These are phyloP conservation scores for Phytophthora cajani DNA, from an alignment of 352 stramenopile species.

Conservation along the genomic window DNA sequence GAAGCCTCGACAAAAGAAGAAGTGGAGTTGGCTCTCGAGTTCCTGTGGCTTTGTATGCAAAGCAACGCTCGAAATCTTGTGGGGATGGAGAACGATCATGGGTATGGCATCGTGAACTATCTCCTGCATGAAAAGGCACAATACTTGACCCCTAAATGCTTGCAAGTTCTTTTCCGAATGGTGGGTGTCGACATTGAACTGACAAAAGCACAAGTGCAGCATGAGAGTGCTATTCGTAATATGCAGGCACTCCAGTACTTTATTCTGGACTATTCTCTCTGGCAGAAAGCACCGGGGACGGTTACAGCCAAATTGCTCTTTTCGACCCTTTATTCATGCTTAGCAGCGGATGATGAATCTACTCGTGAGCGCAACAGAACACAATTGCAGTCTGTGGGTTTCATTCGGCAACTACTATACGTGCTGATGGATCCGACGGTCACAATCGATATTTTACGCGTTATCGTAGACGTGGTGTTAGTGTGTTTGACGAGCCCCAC, in stretches of 20 bases:
- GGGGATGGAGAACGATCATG: conserved; percentile 75
- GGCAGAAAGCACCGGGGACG: conserved; percentile 46
- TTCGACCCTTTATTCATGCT: conserved; percentile 66
- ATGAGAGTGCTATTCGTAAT: conserved; percentile 64
- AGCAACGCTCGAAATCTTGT: conserved; percentile 50
- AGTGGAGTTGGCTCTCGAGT: conserved; percentile 52
- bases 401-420: conserved; percentile 74
- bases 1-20: conserved; percentile 46
- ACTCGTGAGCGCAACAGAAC: conserved; percentile 61
- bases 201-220: neutral
- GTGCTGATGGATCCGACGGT: conserved; percentile 68
- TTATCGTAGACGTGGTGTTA: conserved; percentile 73
- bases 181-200: conserved; percentile 55
- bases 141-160: conserved; percentile 42
- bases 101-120: conserved; percentile 76
- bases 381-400: conserved; percentile 68
- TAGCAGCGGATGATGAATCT: conserved; percentile 53
- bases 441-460: conserved; percentile 52
- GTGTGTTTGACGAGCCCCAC: conserved; percentile 63
- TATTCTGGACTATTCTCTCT: conserved; percentile 75
- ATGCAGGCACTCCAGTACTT: conserved; percentile 75
- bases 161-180: conserved; percentile 61
- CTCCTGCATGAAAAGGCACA: conserved; percentile 66
- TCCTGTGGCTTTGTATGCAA: conserved; percentile 47
- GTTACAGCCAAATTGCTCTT: conserved; percentile 62